Percentiles rank a stretch among this genome's conserved stretches.
phyloP scores from a whole-genome alignment of 2,329 filamentous ascomycete species.

The Sporothrix curviconia region DNA sequence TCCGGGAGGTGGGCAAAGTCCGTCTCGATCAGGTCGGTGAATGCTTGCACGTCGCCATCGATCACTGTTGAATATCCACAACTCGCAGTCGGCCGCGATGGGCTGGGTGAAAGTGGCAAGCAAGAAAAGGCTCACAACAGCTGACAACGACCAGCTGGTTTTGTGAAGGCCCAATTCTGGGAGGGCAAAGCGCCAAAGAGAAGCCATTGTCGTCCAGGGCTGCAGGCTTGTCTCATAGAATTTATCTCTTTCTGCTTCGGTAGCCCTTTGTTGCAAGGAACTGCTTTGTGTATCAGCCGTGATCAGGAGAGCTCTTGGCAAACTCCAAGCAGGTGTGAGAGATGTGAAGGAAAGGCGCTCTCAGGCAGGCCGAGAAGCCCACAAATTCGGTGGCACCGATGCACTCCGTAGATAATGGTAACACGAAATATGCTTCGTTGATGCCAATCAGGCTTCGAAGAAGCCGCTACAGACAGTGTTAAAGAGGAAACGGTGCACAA shows the following conservation, averaged over 20 bases:
- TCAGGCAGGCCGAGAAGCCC: background rate
- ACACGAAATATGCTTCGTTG: no score
- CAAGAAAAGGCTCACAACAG: constrained; percentile 13
- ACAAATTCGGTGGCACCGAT: background rate
- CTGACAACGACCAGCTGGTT: background rate
- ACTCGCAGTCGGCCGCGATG: constrained; percentile 53
- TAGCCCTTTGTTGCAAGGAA: background rate
- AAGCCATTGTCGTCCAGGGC: background rate
- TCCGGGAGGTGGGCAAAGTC: constrained; percentile 57
- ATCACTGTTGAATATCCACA: constrained; percentile 59
- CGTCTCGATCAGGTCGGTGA: constrained; percentile 64
- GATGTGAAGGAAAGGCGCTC: background rate
- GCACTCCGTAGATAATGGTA: no score
- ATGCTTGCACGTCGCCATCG: constrained; percentile 40
- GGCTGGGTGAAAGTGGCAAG: constrained; percentile 19
- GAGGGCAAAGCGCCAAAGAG: background rate
- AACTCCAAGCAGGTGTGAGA: background rate
- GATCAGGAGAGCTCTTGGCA: background rate
- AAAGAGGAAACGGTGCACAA: no score
- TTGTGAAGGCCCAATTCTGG: background rate
- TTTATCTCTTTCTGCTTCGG: background rate
- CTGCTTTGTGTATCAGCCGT: background rate
- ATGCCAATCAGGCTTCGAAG: no score
- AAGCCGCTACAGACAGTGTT: no score
- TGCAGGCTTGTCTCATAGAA: background rate